Conservation (phyloP, 1,139 yeast genomes). For the Blastobotrys apis region DNA sequence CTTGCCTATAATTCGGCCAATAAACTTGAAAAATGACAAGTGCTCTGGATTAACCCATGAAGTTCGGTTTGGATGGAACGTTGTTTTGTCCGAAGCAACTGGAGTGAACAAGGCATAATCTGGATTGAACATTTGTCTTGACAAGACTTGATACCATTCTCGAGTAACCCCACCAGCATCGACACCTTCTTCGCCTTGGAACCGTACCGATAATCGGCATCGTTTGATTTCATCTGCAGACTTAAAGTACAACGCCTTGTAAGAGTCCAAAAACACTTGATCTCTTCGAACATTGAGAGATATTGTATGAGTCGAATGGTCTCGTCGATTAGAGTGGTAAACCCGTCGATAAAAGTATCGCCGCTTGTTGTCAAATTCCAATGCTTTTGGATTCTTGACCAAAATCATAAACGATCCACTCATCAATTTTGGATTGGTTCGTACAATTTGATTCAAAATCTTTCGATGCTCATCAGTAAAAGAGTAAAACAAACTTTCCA, state of each 20-base stretch:
- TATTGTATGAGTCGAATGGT: constrained; percentile 41
- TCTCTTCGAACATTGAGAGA: constrained; percentile 75
- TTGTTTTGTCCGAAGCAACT: constrained; percentile 85
- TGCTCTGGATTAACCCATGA: constrained; percentile 94
- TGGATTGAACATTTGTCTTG: constrained; percentile 95
- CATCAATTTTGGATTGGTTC: constrained; percentile 89
- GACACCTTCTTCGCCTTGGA: constrained; percentile 92
- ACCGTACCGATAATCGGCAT: constrained; percentile 70
- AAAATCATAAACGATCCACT: constrained; percentile 93
- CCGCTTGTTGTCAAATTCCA: constrained; percentile 93
- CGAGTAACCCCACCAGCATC: constrained; percentile 98
- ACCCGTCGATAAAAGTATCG: constrained; percentile 72
- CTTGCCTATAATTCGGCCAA: constrained; percentile 91
- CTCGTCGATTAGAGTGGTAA: constrained; percentile 26
- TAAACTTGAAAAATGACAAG: constrained; percentile 85
- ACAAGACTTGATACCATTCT: constrained; percentile 94
- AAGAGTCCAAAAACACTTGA: constrained; percentile 88
- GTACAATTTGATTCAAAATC: constrained; percentile 85
- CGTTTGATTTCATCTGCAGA: constrained; percentile 69
- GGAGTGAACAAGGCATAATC: constrained; percentile 92
- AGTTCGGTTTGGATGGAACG: constrained; percentile 93
- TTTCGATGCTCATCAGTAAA: constrained; percentile 90
- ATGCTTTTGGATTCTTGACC: constrained; percentile 80
- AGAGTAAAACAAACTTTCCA: constrained; percentile 74
- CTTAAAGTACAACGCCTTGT: constrained; percentile 77